These are phyloP conservation scores for Cercophora samala DNA, from an alignment of 495 filamentous ascomycete genomes.

Conservation along the genomic window DNA sequence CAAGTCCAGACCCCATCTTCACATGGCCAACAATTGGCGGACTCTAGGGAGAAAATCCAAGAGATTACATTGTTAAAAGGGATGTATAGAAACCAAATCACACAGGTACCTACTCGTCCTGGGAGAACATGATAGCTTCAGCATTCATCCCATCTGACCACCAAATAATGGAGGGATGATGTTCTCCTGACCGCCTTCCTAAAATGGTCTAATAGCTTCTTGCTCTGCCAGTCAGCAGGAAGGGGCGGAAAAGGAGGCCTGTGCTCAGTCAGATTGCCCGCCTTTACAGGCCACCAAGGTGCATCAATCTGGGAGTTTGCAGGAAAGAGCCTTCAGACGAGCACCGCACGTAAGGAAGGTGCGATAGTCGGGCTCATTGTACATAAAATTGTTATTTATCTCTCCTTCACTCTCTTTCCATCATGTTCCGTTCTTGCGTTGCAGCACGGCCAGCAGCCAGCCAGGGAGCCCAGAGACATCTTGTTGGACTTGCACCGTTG, in stretches of 20 bases:
- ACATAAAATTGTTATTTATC: slow-evolving; percentile 12
- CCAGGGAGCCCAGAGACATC: slow-evolving; percentile 27
- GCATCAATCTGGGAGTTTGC: slow-evolving; percentile 7
- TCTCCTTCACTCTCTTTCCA: slow-evolving; percentile 15
- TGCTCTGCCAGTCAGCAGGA: slow-evolving; percentile 2
- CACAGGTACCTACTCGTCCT: no score
- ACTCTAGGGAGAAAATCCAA: no score
- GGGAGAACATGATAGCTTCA: no score
- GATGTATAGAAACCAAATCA: no score
- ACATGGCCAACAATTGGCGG: no score
- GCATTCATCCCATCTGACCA: no score
- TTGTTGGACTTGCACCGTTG: slow-evolving; percentile 3
- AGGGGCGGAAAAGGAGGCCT: not conserved
- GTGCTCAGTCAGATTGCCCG: not conserved
- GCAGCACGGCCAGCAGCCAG: slow-evolving; percentile 20
- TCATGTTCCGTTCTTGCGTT: slow-evolving; percentile 30
- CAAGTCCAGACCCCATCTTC: no score
- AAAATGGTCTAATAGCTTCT: slow-evolving; percentile 1
- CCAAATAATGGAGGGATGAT: not conserved
- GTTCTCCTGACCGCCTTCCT: slow-evolving; percentile 23
- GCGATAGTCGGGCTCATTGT: slow-evolving; percentile 28
- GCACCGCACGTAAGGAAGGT: slow-evolving; percentile 18
- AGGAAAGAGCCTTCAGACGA: slow-evolving; percentile 13
- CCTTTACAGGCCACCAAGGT: not conserved
- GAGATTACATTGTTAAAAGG: no score